Percentiles rank a stretch among this genome's conserved stretches.
These are phyloP conservation scores for Parachlorella kessleri DNA, from an alignment of 139 green algal genomes.

Conservation along the genomic window DNA sequence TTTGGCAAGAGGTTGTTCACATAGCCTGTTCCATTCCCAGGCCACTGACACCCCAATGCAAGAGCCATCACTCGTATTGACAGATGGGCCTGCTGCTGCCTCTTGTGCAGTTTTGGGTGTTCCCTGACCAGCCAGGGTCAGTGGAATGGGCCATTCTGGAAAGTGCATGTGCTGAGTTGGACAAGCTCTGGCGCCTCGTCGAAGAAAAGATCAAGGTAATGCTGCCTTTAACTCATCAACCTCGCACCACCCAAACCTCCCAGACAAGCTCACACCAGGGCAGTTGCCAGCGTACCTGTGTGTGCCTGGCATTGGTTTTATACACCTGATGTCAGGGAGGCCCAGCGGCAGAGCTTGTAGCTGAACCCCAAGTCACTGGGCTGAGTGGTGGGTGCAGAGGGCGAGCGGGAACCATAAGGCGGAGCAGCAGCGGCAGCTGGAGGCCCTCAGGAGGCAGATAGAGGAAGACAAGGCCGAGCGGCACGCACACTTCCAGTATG, in stretches of 20 bases:
- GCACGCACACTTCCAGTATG: background rate
- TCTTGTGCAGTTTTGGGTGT: conserved; percentile 61
- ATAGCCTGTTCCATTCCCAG: background rate
- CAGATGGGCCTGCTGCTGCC: too few species aligned
- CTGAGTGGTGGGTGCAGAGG: too few species aligned
- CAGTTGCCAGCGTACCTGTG: too few species aligned
- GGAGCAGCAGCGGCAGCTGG: background rate
- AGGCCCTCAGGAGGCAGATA: background rate
- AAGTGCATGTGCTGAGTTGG: conserved; percentile 34
- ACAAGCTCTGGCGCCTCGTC: conserved; percentile 25
- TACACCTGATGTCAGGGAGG: too few species aligned
- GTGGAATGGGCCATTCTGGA: conserved; percentile 32
- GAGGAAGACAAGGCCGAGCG: background rate
- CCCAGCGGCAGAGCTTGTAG: too few species aligned
- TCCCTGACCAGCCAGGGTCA: conserved; percentile 41
- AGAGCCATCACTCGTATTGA: too few species aligned
- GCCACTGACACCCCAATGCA: conserved; percentile 49
- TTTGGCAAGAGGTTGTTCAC: too few species aligned
- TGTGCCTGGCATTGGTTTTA: too few species aligned
- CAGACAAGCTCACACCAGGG: too few species aligned
- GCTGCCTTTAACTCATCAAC: too few species aligned
- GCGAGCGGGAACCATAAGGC: background rate
- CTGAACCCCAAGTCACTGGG: too few species aligned
- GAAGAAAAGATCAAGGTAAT: conserved; percentile 18
- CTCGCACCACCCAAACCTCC: too few species aligned